phyloP scores from a whole-genome alignment of 371 early-diverging fungal species.

The Apophysomyces variabilis region DNA sequence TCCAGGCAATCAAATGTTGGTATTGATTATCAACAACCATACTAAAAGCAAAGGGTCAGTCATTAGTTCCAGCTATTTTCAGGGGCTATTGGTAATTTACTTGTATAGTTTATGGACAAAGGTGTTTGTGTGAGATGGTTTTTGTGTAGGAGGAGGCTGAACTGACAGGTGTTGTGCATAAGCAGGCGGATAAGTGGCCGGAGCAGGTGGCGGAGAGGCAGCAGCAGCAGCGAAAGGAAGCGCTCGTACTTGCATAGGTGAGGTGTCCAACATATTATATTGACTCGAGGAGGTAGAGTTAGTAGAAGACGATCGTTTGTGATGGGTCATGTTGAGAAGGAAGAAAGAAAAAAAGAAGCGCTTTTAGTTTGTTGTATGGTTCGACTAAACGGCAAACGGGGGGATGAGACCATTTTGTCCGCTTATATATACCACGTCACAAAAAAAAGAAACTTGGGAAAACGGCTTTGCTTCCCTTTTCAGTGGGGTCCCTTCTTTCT shows the following conservation, averaged over 20 bases:
- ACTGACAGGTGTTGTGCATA: slow-evolving; percentile 14
- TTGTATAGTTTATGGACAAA: slow-evolving; percentile 55
- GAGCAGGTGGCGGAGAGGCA: background rate
- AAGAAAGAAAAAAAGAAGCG: no score
- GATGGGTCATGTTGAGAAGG: background rate
- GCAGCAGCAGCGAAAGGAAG: background rate
- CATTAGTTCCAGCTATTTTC: background rate
- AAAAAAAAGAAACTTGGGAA: slow-evolving; percentile 4
- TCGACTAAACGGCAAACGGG: slow-evolving; percentile 1
- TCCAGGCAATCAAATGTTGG: slow-evolving; percentile 87
- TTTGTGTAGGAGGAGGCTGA: slow-evolving; percentile 13
- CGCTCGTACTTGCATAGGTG: slow-evolving; percentile 1
- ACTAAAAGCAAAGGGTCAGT: slow-evolving; percentile 33
- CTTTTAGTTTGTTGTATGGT: background rate
- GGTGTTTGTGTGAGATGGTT: slow-evolving; percentile 34
- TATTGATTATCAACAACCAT: slow-evolving; percentile 84
- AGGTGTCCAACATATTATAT: background rate
- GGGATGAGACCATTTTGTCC: background rate
- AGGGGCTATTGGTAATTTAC: slow-evolving; percentile 25
- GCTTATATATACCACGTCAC: slow-evolving; percentile 5
- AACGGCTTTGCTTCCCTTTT: background rate
- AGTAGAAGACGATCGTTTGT: slow-evolving; percentile 8
- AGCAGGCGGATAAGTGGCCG: background rate
- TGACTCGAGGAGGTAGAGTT: slow-evolving; percentile 4
- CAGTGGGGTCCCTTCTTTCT: background rate